phyloP scores from a whole-genome alignment of 1,284 basidiomycete genomes.

The Sporisorium scitamineum region DNA sequence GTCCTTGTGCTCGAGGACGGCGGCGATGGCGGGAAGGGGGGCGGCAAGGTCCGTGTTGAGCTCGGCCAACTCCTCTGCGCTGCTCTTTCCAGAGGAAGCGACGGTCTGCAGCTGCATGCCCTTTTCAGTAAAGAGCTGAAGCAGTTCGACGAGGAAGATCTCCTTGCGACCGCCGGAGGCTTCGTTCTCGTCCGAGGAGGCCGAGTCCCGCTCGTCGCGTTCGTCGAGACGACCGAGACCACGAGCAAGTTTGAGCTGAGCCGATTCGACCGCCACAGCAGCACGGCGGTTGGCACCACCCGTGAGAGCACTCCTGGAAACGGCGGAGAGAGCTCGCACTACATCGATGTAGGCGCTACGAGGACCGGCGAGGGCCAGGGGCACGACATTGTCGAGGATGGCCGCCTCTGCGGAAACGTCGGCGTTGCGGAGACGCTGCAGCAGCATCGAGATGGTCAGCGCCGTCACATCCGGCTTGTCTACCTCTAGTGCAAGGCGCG shows the following conservation, averaged over 20 bases:
- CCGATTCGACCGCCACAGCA: constrained; percentile 67
- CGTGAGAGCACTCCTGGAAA: constrained; percentile 78
- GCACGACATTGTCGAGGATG: constrained; percentile 90
- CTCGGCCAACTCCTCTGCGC: constrained; percentile 57
- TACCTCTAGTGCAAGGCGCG: constrained; percentile 62
- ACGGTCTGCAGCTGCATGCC: constrained; percentile 89
- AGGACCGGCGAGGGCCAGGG: constrained; percentile 84
- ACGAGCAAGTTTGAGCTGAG: constrained; percentile 55
- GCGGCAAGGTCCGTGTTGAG: constrained; percentile 59
- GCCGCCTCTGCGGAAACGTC: constrained; percentile 88
- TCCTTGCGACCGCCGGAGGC: constrained; percentile 70
- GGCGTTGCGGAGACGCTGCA: constrained; percentile 85
- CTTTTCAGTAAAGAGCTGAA: constrained; percentile 89
- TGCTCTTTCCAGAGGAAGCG: constrained; percentile 72
- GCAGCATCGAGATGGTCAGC: constrained; percentile 81
- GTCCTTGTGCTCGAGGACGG: constrained; percentile 81
- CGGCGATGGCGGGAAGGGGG: constrained; percentile 88
- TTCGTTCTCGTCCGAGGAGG: constrained; percentile 85
- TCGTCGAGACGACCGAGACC: constrained; percentile 55
- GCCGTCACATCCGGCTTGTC: constrained; percentile 59
- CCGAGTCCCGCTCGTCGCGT: constrained; percentile 38
- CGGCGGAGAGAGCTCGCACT: constrained; percentile 84
- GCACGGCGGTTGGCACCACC: constrained; percentile 50
- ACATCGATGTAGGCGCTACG: constrained; percentile 85
- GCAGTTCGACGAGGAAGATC: constrained; percentile 82